A percentile compares a stretch with the other conserved stretches of the same genome.
Conservation (phyloP, 202 grass and related monocot genomes). For the Eragrostis tef region DNA sequence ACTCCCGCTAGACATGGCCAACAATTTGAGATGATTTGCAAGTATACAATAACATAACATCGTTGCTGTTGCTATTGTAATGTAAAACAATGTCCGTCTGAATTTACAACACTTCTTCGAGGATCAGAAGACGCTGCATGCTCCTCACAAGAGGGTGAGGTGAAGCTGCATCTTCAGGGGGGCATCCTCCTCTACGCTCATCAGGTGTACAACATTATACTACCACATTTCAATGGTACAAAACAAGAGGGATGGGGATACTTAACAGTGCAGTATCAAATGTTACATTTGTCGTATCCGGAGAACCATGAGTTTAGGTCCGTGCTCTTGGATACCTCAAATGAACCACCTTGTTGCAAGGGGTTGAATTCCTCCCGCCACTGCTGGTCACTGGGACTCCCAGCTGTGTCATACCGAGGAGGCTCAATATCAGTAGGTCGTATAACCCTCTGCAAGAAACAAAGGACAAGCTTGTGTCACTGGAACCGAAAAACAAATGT, state of each 20-base stretch:
- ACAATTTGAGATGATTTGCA: background rate
- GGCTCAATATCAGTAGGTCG: slow-evolving; percentile 16
- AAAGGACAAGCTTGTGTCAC: background rate
- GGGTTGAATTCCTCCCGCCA: slow-evolving; percentile 65
- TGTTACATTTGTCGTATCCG: slow-evolving; percentile 92
- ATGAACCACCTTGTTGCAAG: slow-evolving; percentile 51
- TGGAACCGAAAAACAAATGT: background rate
- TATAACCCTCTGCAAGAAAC: slow-evolving; percentile 61
- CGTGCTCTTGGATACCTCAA: slow-evolving; percentile 76
- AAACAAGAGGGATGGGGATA: background rate
- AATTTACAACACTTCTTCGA: slow-evolving; percentile 47
- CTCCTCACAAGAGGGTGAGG: slow-evolving; percentile 42
- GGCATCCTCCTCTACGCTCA: slow-evolving; percentile 31
- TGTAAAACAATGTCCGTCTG: background rate
- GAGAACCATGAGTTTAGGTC: slow-evolving; percentile 88
- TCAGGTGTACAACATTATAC: slow-evolving; percentile 52
- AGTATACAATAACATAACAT: slow-evolving; percentile 6
- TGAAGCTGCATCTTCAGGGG: background rate
- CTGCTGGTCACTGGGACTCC: slow-evolving; percentile 55
- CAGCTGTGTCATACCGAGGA: slow-evolving; percentile 51
- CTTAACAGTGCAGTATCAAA: slow-evolving; percentile 45
- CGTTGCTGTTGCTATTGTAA: background rate
- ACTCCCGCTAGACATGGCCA: background rate
- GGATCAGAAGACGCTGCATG: slow-evolving; percentile 7
- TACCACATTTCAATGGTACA: slow-evolving; percentile 35